A percentile compares a stretch with the other conserved stretches of the same genome.
phyloP scores from a whole-genome alignment of 2,329 filamentous ascomycete species.

The Pochonia chlamydosporia region DNA sequence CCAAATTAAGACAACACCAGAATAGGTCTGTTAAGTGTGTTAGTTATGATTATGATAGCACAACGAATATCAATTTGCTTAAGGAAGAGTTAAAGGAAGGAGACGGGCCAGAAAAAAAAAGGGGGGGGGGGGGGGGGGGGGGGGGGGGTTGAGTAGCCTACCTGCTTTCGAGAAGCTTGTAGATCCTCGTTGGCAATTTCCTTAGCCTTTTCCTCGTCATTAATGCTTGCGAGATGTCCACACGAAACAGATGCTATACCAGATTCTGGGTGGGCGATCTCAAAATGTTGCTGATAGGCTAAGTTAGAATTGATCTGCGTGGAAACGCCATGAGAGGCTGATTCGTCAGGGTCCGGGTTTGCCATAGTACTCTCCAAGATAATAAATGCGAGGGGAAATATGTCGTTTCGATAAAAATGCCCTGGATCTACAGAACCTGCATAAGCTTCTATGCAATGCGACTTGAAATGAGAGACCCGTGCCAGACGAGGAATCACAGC shows the following conservation, averaged over 20 bases:
- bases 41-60: neutral
- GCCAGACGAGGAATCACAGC: too few relatives aligned
- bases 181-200: neutral
- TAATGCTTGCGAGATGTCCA: neutral
- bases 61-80: too few relatives aligned
- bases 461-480: too few relatives aligned
- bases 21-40: conserved; percentile 16
- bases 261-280: neutral
- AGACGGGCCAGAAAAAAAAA: neutral
- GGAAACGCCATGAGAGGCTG: neutral
- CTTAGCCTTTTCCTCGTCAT: conserved; percentile 3
- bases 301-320: neutral
- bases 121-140: too few relatives aligned
- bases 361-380: neutral
- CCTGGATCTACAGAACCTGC: too few relatives aligned
- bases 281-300: neutral
- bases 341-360: neutral
- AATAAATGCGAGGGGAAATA: too few relatives aligned
- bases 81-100: neutral
- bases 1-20: conserved; percentile 27
- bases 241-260: neutral
- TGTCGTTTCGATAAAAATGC: too few relatives aligned
- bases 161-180: neutral
- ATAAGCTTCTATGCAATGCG: too few relatives aligned
- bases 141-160: neutral